These are phyloP conservation scores for Ustilago xerochloae DNA, from an alignment of 1,284 basidiomycete species.

Conservation along the genomic window DNA sequence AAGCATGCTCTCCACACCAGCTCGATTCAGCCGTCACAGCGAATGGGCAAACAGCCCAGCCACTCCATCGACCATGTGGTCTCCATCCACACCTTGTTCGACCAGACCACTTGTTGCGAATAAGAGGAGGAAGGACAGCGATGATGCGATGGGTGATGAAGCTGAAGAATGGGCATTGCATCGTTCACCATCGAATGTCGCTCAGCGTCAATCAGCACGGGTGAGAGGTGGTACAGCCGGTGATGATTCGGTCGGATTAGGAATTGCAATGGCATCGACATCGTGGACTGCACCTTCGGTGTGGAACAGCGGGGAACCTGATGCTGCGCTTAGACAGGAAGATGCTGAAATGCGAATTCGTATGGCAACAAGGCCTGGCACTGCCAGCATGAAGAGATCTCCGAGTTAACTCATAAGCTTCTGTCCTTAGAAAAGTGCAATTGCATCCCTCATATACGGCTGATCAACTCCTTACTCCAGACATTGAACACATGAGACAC, in stretches of 20 bases:
- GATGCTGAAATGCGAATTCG: conserved; percentile 28
- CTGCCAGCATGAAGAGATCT: not conserved
- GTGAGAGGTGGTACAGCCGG: not conserved
- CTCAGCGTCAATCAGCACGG: not conserved
- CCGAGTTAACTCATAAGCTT: no score
- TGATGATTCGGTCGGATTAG: conserved; percentile 18
- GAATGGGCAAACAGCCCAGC: conserved; percentile 16
- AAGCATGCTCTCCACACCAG: not conserved
- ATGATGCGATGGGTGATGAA: not conserved
- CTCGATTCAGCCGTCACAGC: conserved; percentile 5
- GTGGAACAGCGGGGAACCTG: conserved; percentile 22
- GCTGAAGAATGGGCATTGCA: conserved; percentile 2
- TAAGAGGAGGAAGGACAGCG: not conserved
- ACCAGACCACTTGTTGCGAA: not conserved
- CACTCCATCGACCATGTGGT: conserved; percentile 22
- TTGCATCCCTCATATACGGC: no score
- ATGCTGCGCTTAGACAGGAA: conserved; percentile 17
- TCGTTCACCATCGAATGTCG: conserved; percentile 2
- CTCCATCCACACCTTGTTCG: conserved; percentile 16
- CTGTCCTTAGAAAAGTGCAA: not conserved
- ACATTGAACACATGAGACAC: no score
- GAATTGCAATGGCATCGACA: conserved; percentile 4
- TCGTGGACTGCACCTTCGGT: conserved; percentile 20
- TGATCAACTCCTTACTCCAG: no score
- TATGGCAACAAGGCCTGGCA: conserved; percentile 15